Evolutionary conservation across 2,329 filamentous ascomycete species (phyloP).

Genomic region (Aspergillus pseudonomiae): DNA sequence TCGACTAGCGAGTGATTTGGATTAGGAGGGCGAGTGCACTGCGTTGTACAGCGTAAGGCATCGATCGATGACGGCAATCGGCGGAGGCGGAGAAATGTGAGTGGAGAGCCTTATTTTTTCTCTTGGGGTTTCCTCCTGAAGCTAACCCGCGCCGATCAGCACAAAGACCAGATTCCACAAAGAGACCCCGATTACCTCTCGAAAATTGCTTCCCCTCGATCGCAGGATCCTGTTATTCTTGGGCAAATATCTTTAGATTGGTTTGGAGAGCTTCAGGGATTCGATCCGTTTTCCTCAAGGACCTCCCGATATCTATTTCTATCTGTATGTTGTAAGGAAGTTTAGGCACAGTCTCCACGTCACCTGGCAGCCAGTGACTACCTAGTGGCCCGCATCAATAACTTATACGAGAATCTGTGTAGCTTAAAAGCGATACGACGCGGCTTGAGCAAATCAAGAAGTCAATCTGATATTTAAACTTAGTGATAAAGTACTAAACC

Average conservation of each 20-base stretch:
- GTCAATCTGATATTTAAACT: background rate
- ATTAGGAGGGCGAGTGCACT: background rate
- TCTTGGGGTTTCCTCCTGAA: background rate
- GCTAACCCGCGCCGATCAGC: background rate
- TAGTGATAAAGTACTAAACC: background rate
- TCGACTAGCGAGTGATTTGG: conserved; percentile 25
- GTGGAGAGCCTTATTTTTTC: conserved; percentile 4
- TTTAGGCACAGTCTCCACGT: background rate
- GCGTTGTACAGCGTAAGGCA: conserved; percentile 11
- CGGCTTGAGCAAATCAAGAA: background rate
- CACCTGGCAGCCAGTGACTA: background rate
- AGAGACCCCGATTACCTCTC: background rate
- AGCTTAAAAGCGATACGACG: background rate
- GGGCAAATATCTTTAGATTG: background rate
- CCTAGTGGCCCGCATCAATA: background rate
- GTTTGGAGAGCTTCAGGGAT: background rate
- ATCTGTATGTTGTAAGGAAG: background rate
- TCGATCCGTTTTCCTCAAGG: background rate
- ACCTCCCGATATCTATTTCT: background rate
- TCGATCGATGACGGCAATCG: conserved; percentile 12
- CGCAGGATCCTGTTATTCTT: background rate
- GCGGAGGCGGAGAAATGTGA: conserved; percentile 11
- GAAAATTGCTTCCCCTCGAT: background rate
- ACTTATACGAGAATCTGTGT: background rate
- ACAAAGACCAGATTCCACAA: background rate